phyloP scores from a whole-genome alignment of 331 rosid species.

The Quercus phellos region DNA sequence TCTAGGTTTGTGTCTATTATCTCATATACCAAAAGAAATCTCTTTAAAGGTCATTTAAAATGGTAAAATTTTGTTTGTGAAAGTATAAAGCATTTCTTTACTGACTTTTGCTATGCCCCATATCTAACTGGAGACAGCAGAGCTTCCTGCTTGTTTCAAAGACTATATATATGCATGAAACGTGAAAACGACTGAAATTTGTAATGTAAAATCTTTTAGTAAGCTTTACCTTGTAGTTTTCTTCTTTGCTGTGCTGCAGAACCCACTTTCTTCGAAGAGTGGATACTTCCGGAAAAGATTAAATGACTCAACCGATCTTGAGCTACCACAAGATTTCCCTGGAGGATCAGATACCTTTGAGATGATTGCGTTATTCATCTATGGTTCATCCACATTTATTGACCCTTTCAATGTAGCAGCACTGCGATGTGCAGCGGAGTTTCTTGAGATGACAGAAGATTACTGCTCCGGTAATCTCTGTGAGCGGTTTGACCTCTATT shows the following conservation, averaged over 20 bases:
- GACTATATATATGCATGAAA: not conserved
- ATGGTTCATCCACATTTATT: conserved; percentile 67
- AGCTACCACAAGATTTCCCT: conserved; percentile 65
- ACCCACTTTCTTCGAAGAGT: conserved; percentile 65
- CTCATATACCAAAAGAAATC: not conserved
- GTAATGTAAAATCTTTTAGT: too few relatives aligned
- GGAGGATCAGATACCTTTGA: conserved; percentile 85
- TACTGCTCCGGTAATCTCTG: conserved; percentile 59
- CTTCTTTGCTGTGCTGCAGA: conserved; percentile 37
- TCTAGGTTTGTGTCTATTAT: not conserved
- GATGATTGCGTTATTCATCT: conserved; percentile 67
- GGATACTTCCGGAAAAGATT: conserved; percentile 71
- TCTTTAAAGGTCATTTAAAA: too few relatives aligned
- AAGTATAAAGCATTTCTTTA: not conserved
- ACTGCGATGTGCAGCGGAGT: conserved; percentile 78
- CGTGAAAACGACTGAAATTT: not conserved
- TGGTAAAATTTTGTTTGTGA: too few relatives aligned
- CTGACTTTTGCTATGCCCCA: not conserved
- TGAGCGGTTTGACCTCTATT: conserved; percentile 67
- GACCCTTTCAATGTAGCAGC: conserved; percentile 80
- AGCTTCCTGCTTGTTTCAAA: not conserved
- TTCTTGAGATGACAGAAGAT: conserved; percentile 79
- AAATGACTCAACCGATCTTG: conserved; percentile 50
- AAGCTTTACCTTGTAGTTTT: not conserved
- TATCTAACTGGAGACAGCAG: not conserved